Evolutionary conservation across 768 basidiomycete species (phyloP).

Genomic region (Phaffia tasmanica): DNA sequence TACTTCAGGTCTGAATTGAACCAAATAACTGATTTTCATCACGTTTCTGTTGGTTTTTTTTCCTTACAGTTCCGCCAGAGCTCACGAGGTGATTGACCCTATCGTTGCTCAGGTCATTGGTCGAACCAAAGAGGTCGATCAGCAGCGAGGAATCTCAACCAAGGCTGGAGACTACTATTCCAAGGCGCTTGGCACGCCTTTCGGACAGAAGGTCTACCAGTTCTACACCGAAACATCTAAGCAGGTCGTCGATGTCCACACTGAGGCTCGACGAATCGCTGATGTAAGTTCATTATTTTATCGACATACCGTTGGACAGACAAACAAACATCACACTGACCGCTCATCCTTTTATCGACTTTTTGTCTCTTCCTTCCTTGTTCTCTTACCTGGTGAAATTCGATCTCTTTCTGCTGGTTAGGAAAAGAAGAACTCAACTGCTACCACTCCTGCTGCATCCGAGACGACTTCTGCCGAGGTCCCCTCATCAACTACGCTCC

Average conservation of each 20-base stretch:
- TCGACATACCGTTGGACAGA: not conserved
- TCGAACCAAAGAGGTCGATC: constrained; percentile 64
- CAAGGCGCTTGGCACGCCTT: constrained; percentile 39
- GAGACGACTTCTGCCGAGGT: not conserved
- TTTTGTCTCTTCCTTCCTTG: not conserved
- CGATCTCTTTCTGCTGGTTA: not conserved
- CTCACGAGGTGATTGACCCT: constrained; percentile 53
- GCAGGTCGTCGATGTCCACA: constrained; percentile 81
- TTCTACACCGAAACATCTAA: constrained; percentile 87
- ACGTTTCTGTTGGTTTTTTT: no score
- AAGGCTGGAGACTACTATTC: constrained; percentile 49
- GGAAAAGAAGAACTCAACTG: constrained; percentile 18
- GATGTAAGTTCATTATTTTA: constrained; percentile 34
- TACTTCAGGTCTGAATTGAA: no score
- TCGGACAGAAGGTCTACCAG: constrained; percentile 41
- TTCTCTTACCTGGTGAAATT: not conserved
- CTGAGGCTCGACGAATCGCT: constrained; percentile 76
- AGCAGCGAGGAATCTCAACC: constrained; percentile 66
- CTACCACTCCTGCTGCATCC: constrained; percentile 1
- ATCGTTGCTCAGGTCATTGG: constrained; percentile 43
- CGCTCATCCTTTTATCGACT: not conserved
- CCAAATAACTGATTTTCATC: no score
- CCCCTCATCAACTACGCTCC: not conserved
- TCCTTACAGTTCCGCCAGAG: constrained; percentile 47
- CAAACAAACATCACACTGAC: not conserved